Conservation (phyloP, 805 yeast genomes). For the Jamesozyma hellenica region DNA sequence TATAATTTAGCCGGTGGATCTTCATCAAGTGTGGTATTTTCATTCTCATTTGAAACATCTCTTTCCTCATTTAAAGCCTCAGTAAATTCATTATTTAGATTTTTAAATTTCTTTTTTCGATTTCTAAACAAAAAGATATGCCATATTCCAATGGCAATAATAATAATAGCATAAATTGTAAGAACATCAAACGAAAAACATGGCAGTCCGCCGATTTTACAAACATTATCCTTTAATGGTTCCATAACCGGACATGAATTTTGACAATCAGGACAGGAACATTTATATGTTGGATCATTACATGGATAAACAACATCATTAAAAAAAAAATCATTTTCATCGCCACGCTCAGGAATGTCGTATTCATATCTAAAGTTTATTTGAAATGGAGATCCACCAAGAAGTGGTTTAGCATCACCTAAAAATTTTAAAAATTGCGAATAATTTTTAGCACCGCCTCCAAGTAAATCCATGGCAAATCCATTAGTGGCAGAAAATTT, state of each 20-base stretch:
- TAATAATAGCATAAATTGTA: conserved; percentile 34
- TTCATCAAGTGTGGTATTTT: not conserved
- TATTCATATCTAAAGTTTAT: conserved; percentile 58
- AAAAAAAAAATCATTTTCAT: conserved; percentile 10
- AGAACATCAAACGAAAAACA: conserved; percentile 64
- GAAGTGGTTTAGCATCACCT: conserved; percentile 87
- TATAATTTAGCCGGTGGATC: not conserved
- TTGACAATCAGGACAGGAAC: conserved; percentile 89
- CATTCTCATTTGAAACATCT: not conserved
- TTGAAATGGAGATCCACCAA: conserved; percentile 95
- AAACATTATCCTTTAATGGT: conserved; percentile 32
- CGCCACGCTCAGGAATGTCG: conserved; percentile 15
- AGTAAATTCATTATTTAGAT: not conserved
- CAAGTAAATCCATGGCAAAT: conserved; percentile 90
- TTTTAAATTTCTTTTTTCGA: conserved; percentile 6
- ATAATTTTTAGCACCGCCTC: conserved; percentile 88
- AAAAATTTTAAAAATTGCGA: conserved; percentile 69
- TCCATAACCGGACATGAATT: conserved; percentile 65
- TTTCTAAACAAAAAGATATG: conserved; percentile 16
- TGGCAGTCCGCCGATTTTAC: conserved; percentile 54
- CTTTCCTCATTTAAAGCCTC: too few species aligned
- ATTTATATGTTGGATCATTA: conserved; percentile 51
- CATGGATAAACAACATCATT: conserved; percentile 35
- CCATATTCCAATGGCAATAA: conserved; percentile 11
- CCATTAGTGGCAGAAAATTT: conserved; percentile 94